phyloP scores from a whole-genome alignment of 257 asterid genomes.

The Capsicum rhomboideum region DNA sequence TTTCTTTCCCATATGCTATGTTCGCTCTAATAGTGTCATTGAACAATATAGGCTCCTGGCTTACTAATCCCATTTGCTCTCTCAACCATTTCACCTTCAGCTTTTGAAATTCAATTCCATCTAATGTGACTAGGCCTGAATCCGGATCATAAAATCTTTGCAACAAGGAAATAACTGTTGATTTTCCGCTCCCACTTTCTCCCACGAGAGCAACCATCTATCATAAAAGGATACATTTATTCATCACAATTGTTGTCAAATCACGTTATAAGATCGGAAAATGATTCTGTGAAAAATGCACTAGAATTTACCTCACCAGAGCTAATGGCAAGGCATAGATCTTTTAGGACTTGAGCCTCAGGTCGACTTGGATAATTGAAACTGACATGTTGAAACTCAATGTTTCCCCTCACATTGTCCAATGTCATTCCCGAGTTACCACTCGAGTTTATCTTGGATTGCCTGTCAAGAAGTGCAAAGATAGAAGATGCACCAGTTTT shows the following conservation, averaged over 20 bases:
- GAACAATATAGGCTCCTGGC: conserved; percentile 41
- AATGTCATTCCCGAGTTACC: conserved; percentile 64
- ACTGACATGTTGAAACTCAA: conserved; percentile 57
- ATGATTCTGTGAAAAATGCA: not conserved
- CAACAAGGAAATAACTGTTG: conserved; percentile 39
- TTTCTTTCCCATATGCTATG: conserved; percentile 43
- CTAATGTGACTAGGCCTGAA: conserved; percentile 34
- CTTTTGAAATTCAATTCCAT: conserved; percentile 15
- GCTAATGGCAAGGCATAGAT: conserved; percentile 52
- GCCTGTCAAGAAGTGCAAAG: conserved; percentile 59
- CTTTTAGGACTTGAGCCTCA: conserved; percentile 54
- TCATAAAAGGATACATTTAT: not conserved
- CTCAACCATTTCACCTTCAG: conserved; percentile 39
- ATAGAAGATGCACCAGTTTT: conserved; percentile 72
- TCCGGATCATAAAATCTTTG: conserved; percentile 41
- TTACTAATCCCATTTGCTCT: conserved; percentile 51
- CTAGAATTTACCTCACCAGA: conserved; percentile 55
- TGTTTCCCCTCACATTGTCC: conserved; percentile 61
- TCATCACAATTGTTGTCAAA: not conserved
- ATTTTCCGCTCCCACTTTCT: conserved; percentile 53
- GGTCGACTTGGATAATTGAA: conserved; percentile 89
- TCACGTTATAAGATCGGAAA: not conserved
- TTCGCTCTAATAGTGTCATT: conserved; percentile 39
- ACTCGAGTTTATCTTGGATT: conserved; percentile 67
- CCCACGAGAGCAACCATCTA: conserved; percentile 55